phyloP scores from a whole-genome alignment of 768 basidiomycete genomes.

The Suillus paluster region DNA sequence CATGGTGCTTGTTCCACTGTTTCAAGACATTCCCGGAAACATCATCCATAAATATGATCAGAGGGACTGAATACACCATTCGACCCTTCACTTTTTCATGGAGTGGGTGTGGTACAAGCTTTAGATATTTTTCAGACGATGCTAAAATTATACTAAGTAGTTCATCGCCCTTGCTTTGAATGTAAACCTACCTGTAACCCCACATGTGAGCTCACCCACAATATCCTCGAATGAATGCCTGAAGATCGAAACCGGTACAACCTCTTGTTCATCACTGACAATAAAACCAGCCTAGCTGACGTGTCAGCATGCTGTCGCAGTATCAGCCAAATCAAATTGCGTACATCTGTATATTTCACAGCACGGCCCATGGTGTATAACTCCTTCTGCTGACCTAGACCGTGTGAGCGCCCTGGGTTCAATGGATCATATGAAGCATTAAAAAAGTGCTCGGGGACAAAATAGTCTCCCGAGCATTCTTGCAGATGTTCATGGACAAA shows the following conservation, averaged over 20 bases:
- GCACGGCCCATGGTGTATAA: slow-evolving; percentile 9
- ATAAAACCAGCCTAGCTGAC: slow-evolving; percentile 8
- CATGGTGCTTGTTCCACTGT: slow-evolving; percentile 51
- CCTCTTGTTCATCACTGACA: slow-evolving; percentile 9
- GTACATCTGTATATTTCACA: slow-evolving; percentile 7
- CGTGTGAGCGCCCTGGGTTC: not conserved
- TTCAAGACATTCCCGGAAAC: slow-evolving; percentile 50
- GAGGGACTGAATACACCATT: not conserved
- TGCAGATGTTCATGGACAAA: slow-evolving; percentile 17
- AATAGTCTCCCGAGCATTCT: slow-evolving; percentile 8
- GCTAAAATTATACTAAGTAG: not conserved
- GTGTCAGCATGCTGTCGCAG: not conserved
- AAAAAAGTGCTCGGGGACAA: slow-evolving; percentile 15
- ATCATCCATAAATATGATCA: slow-evolving; percentile 36
- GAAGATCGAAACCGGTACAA: slow-evolving; percentile 4
- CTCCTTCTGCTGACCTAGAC: not conserved
- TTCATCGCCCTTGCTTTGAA: not conserved
- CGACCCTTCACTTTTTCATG: slow-evolving; percentile 15
- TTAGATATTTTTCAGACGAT: slow-evolving; percentile 3
- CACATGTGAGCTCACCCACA: not conserved
- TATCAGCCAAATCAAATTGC: not conserved
- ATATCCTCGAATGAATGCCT: slow-evolving; percentile 7
- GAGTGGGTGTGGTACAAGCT: slow-evolving; percentile 14
- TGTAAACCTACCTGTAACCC: slow-evolving; percentile 4
- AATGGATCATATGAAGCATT: not conserved